phyloP scores from a whole-genome alignment of 352 stramenopile species.

The Pythium plurisporium region DNA sequence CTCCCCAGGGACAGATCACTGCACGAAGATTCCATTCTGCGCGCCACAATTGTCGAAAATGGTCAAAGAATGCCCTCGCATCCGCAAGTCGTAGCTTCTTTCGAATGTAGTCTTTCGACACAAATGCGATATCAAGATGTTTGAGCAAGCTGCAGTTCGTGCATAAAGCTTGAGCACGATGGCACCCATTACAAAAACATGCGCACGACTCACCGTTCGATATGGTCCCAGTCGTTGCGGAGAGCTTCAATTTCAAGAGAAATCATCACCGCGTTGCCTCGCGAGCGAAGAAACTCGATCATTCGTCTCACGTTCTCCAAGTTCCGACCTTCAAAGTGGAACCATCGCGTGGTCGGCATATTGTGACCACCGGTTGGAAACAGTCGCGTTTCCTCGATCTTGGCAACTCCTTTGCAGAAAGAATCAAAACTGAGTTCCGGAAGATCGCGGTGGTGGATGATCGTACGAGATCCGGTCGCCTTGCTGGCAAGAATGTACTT shows the following conservation, averaged over 20 bases:
- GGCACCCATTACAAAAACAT: neutral
- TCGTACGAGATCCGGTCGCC: slow-evolving; percentile 58
- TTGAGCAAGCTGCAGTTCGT: slow-evolving; percentile 35
- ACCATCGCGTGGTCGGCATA: slow-evolving; percentile 27
- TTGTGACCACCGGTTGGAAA: neutral
- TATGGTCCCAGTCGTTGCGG: slow-evolving; percentile 55
- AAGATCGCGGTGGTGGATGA: slow-evolving; percentile 60
- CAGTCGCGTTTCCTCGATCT: neutral
- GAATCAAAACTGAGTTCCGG: slow-evolving; percentile 42
- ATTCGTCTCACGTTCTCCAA: slow-evolving; percentile 55
- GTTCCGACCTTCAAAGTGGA: slow-evolving; percentile 75
- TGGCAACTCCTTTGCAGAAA: slow-evolving; percentile 30
- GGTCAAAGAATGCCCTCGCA: slow-evolving; percentile 42
- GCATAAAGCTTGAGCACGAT: no score
- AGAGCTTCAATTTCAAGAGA: slow-evolving; percentile 69
- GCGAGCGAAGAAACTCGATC: slow-evolving; percentile 37
- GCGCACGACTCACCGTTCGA: slow-evolving; percentile 34
- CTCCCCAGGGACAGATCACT: slow-evolving; percentile 69
- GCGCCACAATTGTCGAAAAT: slow-evolving; percentile 16
- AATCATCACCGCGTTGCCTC: slow-evolving; percentile 18
- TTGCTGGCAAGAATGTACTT: slow-evolving; percentile 72
- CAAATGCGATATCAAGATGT: slow-evolving; percentile 46
- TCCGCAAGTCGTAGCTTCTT: slow-evolving; percentile 40
- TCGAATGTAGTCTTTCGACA: slow-evolving; percentile 72
- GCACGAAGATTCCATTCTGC: slow-evolving; percentile 24